These are phyloP conservation scores for Epichloe sibirici DNA, from an alignment of 2,329 filamentous ascomycete species.

Conservation along the genomic window DNA sequence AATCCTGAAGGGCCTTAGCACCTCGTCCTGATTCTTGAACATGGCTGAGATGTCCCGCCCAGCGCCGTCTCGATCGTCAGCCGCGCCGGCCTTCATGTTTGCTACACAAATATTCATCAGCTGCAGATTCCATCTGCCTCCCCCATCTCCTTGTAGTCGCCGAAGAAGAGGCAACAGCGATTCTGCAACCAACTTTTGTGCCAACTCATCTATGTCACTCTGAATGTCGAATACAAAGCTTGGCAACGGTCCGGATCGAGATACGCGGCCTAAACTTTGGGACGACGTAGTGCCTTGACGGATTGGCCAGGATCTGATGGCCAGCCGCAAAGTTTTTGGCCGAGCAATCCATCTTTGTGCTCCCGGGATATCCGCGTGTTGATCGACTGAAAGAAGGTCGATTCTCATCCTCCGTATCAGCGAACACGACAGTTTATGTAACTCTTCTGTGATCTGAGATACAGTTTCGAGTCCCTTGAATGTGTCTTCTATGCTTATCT, in stretches of 20 bases:
- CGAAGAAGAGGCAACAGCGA: constrained; percentile 60
- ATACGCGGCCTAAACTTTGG: constrained; percentile 56
- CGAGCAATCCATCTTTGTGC: constrained; percentile 57
- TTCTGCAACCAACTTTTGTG: constrained; percentile 58
- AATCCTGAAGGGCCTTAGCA: constrained; percentile 54
- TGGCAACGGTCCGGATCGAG: constrained; percentile 62
- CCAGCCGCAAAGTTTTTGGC: constrained; percentile 70
- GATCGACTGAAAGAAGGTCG: constrained; percentile 53
- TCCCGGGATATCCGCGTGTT: constrained; percentile 18
- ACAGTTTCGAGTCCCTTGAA: constrained; percentile 60
- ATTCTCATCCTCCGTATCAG: constrained; percentile 66
- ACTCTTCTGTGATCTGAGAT: constrained; percentile 52
- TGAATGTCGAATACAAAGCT: constrained; percentile 57
- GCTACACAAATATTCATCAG: constrained; percentile 79
- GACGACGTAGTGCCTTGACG: constrained; percentile 29
- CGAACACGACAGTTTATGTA: constrained; percentile 55
- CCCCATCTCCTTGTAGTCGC: constrained; percentile 56
- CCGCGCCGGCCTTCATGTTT: constrained; percentile 59
- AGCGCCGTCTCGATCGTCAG: constrained; percentile 35
- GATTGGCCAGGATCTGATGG: constrained; percentile 49
- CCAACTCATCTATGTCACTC: constrained; percentile 45
- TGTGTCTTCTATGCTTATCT: constrained; percentile 92
- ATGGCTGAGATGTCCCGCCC: constrained; percentile 71
- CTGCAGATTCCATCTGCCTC: constrained; percentile 62
- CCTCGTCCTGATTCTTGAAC: constrained; percentile 64